A percentile compares a stretch with the other conserved stretches of the same genome.
Evolutionary conservation across 805 yeast species (phyloP).

Genomic region (Wickerhamiella siamensis): DNA sequence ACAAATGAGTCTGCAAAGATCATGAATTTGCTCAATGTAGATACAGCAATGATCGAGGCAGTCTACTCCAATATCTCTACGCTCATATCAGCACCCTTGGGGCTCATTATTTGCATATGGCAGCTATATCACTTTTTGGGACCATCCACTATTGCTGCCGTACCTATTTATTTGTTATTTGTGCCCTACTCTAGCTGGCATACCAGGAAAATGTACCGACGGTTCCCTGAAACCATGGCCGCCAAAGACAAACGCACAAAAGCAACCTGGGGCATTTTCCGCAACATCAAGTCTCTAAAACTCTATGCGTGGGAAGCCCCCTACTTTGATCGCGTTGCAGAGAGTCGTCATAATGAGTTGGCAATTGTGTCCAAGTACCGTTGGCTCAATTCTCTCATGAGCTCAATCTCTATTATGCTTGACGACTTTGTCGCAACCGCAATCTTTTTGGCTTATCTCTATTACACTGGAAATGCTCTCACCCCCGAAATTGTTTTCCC

Average conservation of each 20-base stretch:
- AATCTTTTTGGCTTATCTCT: constrained; percentile 69
- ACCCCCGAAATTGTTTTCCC: constrained; percentile 76
- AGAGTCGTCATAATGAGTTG: constrained; percentile 45
- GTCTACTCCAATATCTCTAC: constrained; percentile 64
- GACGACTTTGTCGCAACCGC: constrained; percentile 74
- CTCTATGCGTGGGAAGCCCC: constrained; percentile 81
- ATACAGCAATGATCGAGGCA: constrained; percentile 49
- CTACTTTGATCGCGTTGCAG: constrained; percentile 39
- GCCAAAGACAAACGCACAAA: constrained; percentile 68
- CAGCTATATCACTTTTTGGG: constrained; percentile 68
- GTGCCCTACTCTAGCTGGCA: constrained; percentile 60
- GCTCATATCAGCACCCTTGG: constrained; percentile 90
- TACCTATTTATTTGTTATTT: constrained; percentile 50
- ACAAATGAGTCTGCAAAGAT: constrained; percentile 66
- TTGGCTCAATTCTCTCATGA: constrained; percentile 56
- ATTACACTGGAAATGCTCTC: constrained; percentile 46
- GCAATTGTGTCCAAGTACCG: constrained; percentile 33
- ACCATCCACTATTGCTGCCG: constrained; percentile 85
- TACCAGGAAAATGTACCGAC: constrained; percentile 28
- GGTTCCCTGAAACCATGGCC: constrained; percentile 79
- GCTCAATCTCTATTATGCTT: constrained; percentile 72
- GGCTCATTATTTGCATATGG: constrained; percentile 59
- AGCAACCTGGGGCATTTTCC: constrained; percentile 71
- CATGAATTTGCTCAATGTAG: constrained; percentile 63
- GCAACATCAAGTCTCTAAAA: constrained; percentile 77